Conservation (phyloP, 805 yeast species). For the Alloascoidea hylecoeti region DNA sequence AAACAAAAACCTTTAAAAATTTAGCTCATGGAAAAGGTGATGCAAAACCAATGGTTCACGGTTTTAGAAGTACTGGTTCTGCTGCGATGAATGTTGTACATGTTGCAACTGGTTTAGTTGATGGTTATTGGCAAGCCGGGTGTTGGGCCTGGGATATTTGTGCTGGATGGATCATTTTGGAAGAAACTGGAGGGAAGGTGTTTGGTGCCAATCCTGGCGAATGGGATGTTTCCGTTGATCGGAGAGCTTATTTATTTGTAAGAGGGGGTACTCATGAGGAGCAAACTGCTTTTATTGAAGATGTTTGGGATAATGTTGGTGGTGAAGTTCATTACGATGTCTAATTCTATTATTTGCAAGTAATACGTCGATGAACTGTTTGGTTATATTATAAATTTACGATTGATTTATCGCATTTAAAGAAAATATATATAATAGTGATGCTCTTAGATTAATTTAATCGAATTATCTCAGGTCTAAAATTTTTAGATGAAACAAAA, state of each 20-base stretch:
- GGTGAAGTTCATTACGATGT: no score
- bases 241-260: constrained; percentile 39
- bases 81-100: constrained; percentile 50
- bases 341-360: no score
- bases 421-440: no score
- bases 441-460: no score
- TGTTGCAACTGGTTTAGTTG: constrained; percentile 43
- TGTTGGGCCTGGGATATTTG: constrained; percentile 59
- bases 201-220: constrained; percentile 39
- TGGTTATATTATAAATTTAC: no score
- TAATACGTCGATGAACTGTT: no score
- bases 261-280: constrained; percentile 28
- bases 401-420: no score
- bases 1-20: constrained; percentile 30
- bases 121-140: constrained; percentile 62
- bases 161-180: constrained; percentile 50
- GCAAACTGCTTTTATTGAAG: constrained; percentile 29
- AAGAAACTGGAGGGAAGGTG: constrained; percentile 43
- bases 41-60: constrained; percentile 46
- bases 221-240: constrained; percentile 34
- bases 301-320: constrained; percentile 33
- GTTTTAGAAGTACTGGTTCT: constrained; percentile 46
- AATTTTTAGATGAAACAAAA: no score
- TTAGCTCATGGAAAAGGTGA: constrained; percentile 31
- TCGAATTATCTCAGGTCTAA: no score